Evolutionary conservation across 176 grass and related monocot genomes (phyloP).

Genomic region (Carex pumila): DNA sequence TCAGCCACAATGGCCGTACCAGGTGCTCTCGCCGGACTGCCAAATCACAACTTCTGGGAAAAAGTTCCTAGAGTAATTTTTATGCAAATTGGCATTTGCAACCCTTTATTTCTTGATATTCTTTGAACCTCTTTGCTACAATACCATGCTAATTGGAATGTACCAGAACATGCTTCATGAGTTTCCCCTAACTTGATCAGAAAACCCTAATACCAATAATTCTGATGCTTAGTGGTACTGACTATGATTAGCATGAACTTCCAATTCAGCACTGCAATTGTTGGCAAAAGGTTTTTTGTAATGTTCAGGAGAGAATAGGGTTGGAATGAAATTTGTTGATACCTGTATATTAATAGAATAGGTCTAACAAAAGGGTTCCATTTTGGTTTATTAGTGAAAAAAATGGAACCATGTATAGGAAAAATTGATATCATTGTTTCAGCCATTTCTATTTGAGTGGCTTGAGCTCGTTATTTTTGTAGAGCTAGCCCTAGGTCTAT

Average conservation of each 20-base stretch:
- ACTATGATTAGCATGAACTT: neutral
- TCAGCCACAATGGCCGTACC: conserved; percentile 28
- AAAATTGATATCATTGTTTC: neutral
- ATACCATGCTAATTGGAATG: neutral
- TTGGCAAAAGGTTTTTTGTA: conserved; percentile 4
- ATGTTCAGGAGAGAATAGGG: neutral
- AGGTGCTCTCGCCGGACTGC: conserved; percentile 54
- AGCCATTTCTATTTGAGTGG: neutral
- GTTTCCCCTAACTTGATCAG: neutral
- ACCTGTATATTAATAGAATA: conserved; percentile 13
- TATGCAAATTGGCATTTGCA: conserved; percentile 17
- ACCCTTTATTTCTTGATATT: neutral
- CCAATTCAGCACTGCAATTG: neutral
- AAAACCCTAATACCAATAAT: neutral
- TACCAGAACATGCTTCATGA: neutral
- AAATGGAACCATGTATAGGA: conserved; percentile 5
- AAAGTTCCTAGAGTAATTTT: conserved; percentile 24
- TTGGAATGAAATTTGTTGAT: neutral
- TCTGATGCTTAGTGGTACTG: neutral
- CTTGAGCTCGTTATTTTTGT: conserved; percentile 22
- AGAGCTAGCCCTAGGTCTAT: neutral
- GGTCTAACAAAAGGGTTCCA: conserved; percentile 14
- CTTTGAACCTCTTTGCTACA: neutral
- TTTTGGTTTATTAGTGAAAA: conserved; percentile 28
- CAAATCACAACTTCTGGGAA: conserved; percentile 27